Conservation (phyloP, 2,329 filamentous ascomycete species). For the Helotiales sp. region DNA sequence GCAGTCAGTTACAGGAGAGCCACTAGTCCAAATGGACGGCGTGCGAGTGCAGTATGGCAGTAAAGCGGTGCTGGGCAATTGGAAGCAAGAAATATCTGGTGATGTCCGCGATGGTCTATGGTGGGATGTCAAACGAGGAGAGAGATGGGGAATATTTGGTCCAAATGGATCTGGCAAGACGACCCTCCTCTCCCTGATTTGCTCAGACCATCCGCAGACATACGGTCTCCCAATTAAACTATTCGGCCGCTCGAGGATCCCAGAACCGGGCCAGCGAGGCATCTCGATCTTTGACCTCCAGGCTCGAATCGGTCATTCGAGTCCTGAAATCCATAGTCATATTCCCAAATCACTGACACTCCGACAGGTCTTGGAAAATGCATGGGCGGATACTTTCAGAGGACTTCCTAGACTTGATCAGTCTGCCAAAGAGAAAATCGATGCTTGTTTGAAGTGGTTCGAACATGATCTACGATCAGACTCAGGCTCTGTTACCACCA, state of each 20-base stretch:
- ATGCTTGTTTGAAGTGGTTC: conserved; percentile 78
- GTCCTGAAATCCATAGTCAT: conserved; percentile 90
- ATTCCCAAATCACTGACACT: conserved; percentile 81
- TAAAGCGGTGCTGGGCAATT: conserved; percentile 80
- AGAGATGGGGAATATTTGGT: conserved; percentile 92
- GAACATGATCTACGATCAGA: conserved; percentile 69
- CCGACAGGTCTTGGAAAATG: conserved; percentile 77
- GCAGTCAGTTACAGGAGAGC: conserved; percentile 58
- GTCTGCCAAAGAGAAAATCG: conserved; percentile 63
- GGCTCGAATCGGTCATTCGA: conserved; percentile 86
- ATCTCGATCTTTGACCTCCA: conserved; percentile 95
- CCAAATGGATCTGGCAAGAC: conserved; percentile 97
- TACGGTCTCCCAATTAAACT: conserved; percentile 87
- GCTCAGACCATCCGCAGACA: conserved; percentile 93
- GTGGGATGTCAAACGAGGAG: conserved; percentile 82
- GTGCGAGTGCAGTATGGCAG: conserved; percentile 81
- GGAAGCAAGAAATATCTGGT: conserved; percentile 65
- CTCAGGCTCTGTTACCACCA: conserved; percentile 26
- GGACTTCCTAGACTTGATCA: conserved; percentile 68
- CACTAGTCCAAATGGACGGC: conserved; percentile 85
- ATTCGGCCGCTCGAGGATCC: conserved; percentile 82
- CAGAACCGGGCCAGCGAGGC: conserved; percentile 67
- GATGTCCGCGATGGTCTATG: conserved; percentile 64
- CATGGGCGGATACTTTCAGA: conserved; percentile 88
- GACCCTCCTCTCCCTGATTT: conserved; percentile 88